Evolutionary conservation across 176 grass and related monocot species (phyloP), one percentile per base, ranked within the genome.

Genomic region (Oryza officinalis): DNA sequence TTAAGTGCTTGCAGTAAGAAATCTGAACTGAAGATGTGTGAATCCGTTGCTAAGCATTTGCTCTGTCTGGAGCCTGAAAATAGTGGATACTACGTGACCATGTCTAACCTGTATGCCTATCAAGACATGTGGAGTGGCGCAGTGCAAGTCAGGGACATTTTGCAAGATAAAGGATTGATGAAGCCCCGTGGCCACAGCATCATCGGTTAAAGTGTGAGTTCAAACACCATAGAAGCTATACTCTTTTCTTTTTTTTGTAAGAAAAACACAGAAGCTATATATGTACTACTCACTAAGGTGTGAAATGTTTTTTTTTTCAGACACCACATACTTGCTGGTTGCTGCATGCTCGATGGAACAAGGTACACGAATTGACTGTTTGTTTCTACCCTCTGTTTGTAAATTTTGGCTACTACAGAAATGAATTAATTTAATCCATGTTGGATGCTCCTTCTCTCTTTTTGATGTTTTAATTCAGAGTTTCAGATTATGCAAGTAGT

Each of bases 21-120:
- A 5, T 41, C 30, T 77, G 80, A 95, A 87, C 75, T 90, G 43
- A 67, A 81, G 38, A 90, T 84, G 83, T 81, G 86, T 8, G 90
- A 87, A 89, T 87, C 61, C 17, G 47, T 94, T 13, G 89, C 91
- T n/a, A 79, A 87, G 18, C 81, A 92, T 78, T 80, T 96, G 78
- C 69, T 96, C 72, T 35, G 52, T 83, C 64, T 84, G 50, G 87
- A 94, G 54, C 96, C 87, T 83, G 87, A 82, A 82, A 96, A 99
- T 88, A 71, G 87, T 18, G 89, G 96, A 12, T 99, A 96, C 37
- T 87, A 99, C 80, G 89, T 99, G 35, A 99, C 93, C 12, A 49
- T 94, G 27, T 94, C 91, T 30, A 99, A 99, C 86, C 76, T 99
- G 59, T 99, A 87, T 81, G 91, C 91, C 1, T 49, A 83, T 33